phyloP scores from a whole-genome alignment of 768 basidiomycete species.

The Tremella yokohamensis region DNA sequence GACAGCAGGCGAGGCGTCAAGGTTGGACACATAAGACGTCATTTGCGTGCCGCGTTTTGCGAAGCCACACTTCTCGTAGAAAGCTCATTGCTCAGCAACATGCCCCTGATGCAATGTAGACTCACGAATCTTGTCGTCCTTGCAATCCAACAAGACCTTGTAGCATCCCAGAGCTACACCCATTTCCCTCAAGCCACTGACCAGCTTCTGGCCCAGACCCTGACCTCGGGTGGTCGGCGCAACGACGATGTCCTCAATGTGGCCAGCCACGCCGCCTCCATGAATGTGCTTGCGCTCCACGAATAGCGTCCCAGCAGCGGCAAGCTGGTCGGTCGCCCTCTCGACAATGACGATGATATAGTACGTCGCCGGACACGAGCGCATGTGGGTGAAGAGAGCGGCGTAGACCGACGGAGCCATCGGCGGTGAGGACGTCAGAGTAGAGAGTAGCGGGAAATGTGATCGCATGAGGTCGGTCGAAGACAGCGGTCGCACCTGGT shows the following conservation, averaged over 20 bases:
- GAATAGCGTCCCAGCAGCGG: constrained; percentile 77
- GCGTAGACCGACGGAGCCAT: constrained; percentile 67
- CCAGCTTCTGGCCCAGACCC: constrained; percentile 79
- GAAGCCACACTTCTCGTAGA: constrained; percentile 89
- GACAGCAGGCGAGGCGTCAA: constrained; percentile 11
- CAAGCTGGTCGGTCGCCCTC: constrained; percentile 68
- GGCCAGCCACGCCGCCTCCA: constrained; percentile 74
- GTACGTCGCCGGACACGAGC: constrained; percentile 59
- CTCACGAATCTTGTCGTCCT: constrained; percentile 81
- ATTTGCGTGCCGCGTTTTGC: constrained; percentile 9
- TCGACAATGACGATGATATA: constrained; percentile 79
- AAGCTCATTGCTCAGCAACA: constrained; percentile 59
- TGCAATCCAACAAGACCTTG: constrained; percentile 96
- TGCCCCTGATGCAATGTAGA: constrained; percentile 25
- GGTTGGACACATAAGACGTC: background rate
- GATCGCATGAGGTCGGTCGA: constrained; percentile 77
- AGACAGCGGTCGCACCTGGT: constrained; percentile 69
- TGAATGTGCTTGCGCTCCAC: constrained; percentile 93
- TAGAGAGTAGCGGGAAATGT: constrained; percentile 72
- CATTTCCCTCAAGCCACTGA: constrained; percentile 76
- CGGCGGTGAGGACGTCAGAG: constrained; percentile 68
- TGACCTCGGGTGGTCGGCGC: constrained; percentile 79
- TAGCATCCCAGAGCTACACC: constrained; percentile 76
- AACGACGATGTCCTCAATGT: constrained; percentile 98
- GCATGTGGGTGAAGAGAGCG: constrained; percentile 54